Base-by-base conservation (phyloP, 768 basidiomycete genomes). In the Naematelia aurantialba region DNA sequence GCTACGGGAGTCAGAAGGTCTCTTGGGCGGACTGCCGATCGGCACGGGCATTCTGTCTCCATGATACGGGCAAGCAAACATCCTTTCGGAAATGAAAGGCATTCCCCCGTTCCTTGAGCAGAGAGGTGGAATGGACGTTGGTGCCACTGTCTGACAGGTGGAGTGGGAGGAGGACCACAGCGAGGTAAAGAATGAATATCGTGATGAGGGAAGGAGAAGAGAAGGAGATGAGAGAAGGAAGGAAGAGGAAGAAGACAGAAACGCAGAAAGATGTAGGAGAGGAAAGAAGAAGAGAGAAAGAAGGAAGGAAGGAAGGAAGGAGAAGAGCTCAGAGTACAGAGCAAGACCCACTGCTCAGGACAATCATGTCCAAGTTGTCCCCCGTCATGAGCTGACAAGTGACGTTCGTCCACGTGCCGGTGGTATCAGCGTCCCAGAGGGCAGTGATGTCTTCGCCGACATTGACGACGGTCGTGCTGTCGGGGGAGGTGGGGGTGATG, bases 351-450 rank as follows among this genome's bases (percentile, higher is more conserved):
- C 34, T 39, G 17, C 34, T 39, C 8, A 39, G 34, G 8, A 17
- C 34, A 39, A 39, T 63, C 46, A 70, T 66, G 44, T 55, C 27
- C 4, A 63, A 61, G 62, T 75, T 75, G 52, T 70, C 68, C 34
- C 74, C 74, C 12, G 70, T 69, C 74, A 75, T 75, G 42, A 75
- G 55, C 54, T 69, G 65, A 29, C 71, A 66, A 52, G 63, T 50
- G 21, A 67, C 56, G 62, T 71, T 57, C 26, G 56, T 75, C 68
- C 69, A 74, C 14, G 45, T 47, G 24, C 65, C 67, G 25, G 61
- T 66, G 12, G 63, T 52, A 55, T 75, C 73, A 26, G 59, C 59
- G 8, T 59, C 56, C 70, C 70, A 75, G n/a, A 69, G 39, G 24
- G 69, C 66, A 5, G 55, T 55, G 55, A 70, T 58, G 24, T 61